These are phyloP conservation scores for Apophysomyces trapeziformis DNA, from an alignment of 371 early-diverging fungal genomes.

Conservation along the genomic window DNA sequence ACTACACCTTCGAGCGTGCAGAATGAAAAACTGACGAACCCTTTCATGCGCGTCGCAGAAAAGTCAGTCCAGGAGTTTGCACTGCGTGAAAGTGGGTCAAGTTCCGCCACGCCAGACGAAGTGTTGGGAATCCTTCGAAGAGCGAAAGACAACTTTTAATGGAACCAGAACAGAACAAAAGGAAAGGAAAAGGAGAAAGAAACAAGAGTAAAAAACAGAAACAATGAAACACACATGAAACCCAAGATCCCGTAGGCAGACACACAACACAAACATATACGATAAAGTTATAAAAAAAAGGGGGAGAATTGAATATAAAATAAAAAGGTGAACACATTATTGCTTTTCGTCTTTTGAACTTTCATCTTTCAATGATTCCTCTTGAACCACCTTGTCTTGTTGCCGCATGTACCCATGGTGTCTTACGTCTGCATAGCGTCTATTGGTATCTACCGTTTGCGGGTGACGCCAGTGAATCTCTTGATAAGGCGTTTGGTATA, in stretches of 20 bases:
- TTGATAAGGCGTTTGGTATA: conserved; percentile 10
- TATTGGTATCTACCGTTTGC: not conserved
- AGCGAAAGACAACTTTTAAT: conserved; percentile 48
- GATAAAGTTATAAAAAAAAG: conserved; percentile 1
- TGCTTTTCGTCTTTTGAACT: conserved; percentile 1
- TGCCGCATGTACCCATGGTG: conserved; percentile 5
- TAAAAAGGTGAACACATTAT: not conserved
- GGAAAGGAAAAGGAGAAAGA: conserved; percentile 2
- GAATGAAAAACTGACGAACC: conserved; percentile 83
- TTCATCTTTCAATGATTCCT: not conserved
- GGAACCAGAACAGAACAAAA: not conserved
- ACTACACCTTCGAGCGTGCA: conserved; percentile 87
- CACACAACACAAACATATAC: not conserved
- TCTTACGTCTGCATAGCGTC: conserved; percentile 1
- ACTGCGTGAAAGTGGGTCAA: conserved; percentile 7
- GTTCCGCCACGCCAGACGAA: conserved; percentile 22
- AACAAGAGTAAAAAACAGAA: not conserved
- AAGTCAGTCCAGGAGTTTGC: conserved; percentile 24
- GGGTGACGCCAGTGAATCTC: conserved; percentile 6
- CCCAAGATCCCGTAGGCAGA: not conserved
- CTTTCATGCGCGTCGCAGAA: conserved; percentile 78
- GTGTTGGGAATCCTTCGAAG: conserved; percentile 42
- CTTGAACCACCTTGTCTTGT: conserved; percentile 1
- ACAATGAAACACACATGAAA: not conserved
- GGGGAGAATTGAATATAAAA: conserved; percentile 4